Conservation (phyloP, 306 rosid genomes). For the Fragaria ananassa region DNA sequence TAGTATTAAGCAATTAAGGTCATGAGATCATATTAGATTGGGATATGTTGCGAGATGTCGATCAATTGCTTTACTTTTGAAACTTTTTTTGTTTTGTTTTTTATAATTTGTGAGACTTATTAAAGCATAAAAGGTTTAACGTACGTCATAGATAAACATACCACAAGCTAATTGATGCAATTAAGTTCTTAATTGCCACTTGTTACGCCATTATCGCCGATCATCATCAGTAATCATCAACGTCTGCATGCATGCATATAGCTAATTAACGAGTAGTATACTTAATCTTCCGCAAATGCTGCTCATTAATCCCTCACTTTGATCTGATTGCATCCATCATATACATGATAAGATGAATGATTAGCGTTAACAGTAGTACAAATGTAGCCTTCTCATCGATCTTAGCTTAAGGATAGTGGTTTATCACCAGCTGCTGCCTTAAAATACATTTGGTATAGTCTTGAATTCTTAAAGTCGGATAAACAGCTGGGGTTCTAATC, state of each 20-base stretch:
- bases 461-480: not conserved
- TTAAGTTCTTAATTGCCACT: conserved; percentile 11
- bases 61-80: not conserved
- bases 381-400: not conserved
- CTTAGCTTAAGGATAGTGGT: not conserved
- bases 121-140: not conserved
- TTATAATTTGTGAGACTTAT: not conserved
- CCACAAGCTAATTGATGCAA: not conserved
- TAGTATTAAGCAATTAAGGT: not conserved
- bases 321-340: not conserved
- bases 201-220: not conserved
- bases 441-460: not conserved
- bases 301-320: not conserved
- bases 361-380: not conserved
- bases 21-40: not conserved
- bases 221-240: not conserved
- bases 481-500: conserved; percentile 2
- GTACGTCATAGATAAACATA: not conserved
- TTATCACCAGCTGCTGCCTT: conserved; percentile 3
- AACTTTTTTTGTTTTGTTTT: not conserved
- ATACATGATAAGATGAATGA: not conserved
- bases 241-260: conserved; percentile 4
- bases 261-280: not conserved
- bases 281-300: not conserved
- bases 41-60: not conserved